Evolutionary conservation across 305 asterid genomes (phyloP), one percentile per base, ranked within the genome.

Genomic region (Ajuga reptans): DNA sequence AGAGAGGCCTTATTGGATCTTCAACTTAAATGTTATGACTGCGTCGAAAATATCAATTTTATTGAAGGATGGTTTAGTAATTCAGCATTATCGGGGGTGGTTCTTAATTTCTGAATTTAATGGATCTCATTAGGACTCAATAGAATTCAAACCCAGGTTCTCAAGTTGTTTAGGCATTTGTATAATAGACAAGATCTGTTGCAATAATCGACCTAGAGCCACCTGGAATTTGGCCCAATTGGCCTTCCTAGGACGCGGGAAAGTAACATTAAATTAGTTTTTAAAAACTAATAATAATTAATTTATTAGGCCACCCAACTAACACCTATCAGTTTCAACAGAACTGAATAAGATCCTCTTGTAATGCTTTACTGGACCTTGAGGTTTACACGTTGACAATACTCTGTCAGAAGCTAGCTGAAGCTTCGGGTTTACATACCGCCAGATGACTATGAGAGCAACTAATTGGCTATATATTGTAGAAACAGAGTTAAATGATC

Each of bases 301-400:
- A 21, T 21, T 21, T 21, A 21, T 21, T 21, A 21, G 27, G 27
- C 45, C 42, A 9, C 5, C 45, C 9, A 6, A 39, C 11, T 9
- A 39, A 39, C 11, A 8, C 45, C 45, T 7, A 7, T 7, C 45
- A 8, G 8, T 39, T 39, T 39, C 45, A 6, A 39, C 3, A 36
- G 6, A 8, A 39, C 45, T 39, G 45, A 1, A 73, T 33, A 34
- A 34, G 16, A 45, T 55, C 56, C 11, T 18, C 27, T 8, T 10
- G 36, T 21, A 16, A 57, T 34, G 58, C 51, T 11, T 56, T 5
- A 10, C 52, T 54, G 31, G 51, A 63, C 46, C 58, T 53, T 53
- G 70, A 6, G 39, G 65, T 51, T 21, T 52, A 62, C 45, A 52
- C 42, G 45, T 71, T 71, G 43, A 17, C 24, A 49, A 21, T 31